Percentiles rank a stretch among this genome's conserved stretches.
phyloP scores from a whole-genome alignment of 345 rosid genomes.

The Theobroma cacao region DNA sequence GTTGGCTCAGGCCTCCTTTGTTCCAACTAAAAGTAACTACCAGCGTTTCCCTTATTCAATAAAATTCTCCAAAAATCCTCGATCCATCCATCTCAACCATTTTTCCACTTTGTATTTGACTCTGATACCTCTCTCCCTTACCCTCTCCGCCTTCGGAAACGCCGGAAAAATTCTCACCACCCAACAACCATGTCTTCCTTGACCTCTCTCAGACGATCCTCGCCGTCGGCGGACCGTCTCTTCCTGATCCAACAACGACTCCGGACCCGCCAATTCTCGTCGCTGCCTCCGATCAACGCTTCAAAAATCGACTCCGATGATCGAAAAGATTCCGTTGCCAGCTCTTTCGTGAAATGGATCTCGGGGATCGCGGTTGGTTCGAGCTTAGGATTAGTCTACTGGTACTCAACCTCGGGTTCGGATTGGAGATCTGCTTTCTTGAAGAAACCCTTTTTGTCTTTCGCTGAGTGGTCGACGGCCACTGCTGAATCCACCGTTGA shows the following conservation, averaged over 20 bases:
- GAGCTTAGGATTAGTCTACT: slow-evolving; percentile 54
- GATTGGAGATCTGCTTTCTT: slow-evolving; percentile 30
- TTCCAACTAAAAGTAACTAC: background rate
- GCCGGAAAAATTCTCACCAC: background rate
- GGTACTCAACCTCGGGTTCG: slow-evolving; percentile 26
- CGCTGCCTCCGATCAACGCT: slow-evolving; percentile 26
- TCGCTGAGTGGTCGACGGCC: slow-evolving; percentile 45
- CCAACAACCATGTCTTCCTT: slow-evolving; percentile 31
- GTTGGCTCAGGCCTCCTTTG: background rate
- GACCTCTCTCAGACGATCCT: slow-evolving; percentile 36
- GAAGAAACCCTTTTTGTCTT: slow-evolving; percentile 33
- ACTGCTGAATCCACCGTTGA: slow-evolving; percentile 24
- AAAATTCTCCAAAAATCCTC: background rate
- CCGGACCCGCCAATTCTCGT: slow-evolving; percentile 39
- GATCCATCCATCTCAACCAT: background rate
- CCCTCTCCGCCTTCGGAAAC: background rate
- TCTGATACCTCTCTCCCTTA: no score
- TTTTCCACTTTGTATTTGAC: background rate
- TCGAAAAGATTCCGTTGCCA: background rate
- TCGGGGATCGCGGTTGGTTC: slow-evolving; percentile 56
- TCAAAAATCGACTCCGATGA: slow-evolving; percentile 16
- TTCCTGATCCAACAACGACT: slow-evolving; percentile 39
- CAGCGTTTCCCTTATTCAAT: background rate
- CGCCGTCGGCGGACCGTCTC: slow-evolving; percentile 34
- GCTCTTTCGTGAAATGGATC: slow-evolving; percentile 45